Evolutionary conservation across 2,329 filamentous ascomycete genomes (phyloP).

Genomic region (Neofusicoccum sp.): DNA sequence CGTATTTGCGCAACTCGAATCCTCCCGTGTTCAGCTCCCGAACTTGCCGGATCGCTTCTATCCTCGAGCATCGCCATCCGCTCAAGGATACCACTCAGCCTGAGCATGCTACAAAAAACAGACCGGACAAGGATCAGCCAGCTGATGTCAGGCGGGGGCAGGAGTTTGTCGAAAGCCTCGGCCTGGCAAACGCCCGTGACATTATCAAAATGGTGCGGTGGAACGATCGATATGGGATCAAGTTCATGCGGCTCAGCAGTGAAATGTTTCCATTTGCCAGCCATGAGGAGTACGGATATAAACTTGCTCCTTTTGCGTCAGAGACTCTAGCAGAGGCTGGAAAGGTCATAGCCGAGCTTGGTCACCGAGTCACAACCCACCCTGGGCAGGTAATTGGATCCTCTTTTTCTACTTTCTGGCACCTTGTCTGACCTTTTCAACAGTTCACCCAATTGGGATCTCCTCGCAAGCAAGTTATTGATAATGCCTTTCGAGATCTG

Average conservation of each 20-base stretch:
- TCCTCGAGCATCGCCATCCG: constrained; percentile 83
- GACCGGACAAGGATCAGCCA: constrained; percentile 71
- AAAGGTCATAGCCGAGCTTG: constrained; percentile 70
- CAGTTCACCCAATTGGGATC: constrained; percentile 88
- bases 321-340: constrained; percentile 75
- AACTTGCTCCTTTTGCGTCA: constrained; percentile 76
- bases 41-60: constrained; percentile 87
- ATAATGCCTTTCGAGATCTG: constrained; percentile 74
- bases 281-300: constrained; percentile 83
- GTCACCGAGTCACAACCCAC: constrained; percentile 85
- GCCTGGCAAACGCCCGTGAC: constrained; percentile 78
- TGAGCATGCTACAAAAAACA: constrained; percentile 80
- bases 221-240: constrained; percentile 91
- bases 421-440: background rate
- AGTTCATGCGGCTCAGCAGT: constrained; percentile 85
- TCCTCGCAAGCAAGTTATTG: constrained; percentile 72
- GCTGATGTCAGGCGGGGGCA: constrained; percentile 66
- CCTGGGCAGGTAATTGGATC: constrained; percentile 66
- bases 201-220: constrained; percentile 82
- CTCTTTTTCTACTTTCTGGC: constrained; percentile 1
- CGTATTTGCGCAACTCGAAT: constrained; percentile 77
- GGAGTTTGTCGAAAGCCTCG: constrained; percentile 72
- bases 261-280: constrained; percentile 98
- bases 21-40: constrained; percentile 87
- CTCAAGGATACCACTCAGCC: constrained; percentile 72